phyloP scores from a whole-genome alignment of 331 rosid genomes.

The Cucumis variabilis region DNA sequence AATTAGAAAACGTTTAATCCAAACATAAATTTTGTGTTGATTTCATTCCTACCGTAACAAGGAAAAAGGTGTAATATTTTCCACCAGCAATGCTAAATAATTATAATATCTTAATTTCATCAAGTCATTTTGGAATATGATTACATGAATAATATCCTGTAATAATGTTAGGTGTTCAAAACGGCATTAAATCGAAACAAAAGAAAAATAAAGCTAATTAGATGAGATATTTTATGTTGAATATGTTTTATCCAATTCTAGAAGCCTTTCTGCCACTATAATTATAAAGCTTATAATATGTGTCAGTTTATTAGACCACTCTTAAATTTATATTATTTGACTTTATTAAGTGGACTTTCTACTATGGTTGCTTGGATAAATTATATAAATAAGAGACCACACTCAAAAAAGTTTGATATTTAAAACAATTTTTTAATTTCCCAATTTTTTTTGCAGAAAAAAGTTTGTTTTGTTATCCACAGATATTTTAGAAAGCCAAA shows the following conservation, averaged over 20 bases:
- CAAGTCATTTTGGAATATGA: background rate
- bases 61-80: too few species aligned
- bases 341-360: background rate
- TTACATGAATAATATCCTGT: background rate
- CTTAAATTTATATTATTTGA: background rate
- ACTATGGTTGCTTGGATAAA: background rate
- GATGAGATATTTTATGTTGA: background rate
- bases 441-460: background rate
- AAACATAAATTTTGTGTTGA: too few species aligned
- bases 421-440: background rate
- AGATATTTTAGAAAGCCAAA: background rate
- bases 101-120: too few species aligned
- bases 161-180: too few species aligned
- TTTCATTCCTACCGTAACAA: too few species aligned
- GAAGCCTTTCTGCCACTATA: background rate
- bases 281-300: background rate
- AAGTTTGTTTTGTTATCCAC: too few species aligned
- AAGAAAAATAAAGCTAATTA: too few species aligned
- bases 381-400: background rate
- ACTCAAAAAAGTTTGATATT: background rate
- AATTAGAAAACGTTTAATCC: too few species aligned
- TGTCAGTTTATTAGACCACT: background rate
- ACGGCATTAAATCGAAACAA: too few species aligned
- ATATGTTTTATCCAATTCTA: background rate
- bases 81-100: background rate